Evolutionary conservation across 495 filamentous ascomycete genomes (phyloP).

Genomic region (Pseudoneurospora amorphoporcata): DNA sequence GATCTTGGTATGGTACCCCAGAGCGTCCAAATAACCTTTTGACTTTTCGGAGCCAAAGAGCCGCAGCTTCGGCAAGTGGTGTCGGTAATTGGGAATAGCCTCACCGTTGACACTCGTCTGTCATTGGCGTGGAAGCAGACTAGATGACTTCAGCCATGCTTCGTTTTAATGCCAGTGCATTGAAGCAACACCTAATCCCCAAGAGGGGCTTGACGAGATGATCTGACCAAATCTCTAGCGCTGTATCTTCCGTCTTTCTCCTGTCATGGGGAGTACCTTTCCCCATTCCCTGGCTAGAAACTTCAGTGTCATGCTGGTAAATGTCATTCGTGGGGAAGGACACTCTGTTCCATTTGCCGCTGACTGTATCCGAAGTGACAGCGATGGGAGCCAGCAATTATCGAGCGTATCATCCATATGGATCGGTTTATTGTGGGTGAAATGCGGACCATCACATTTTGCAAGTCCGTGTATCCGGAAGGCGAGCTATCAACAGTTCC

Average conservation of each 20-base stretch:
- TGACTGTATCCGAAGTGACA: background rate
- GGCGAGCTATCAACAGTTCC: background rate
- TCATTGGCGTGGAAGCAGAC: background rate
- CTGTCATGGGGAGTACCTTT: background rate
- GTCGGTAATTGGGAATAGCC: background rate
- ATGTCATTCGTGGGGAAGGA: background rate
- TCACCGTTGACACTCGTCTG: background rate
- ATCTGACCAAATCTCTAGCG: background rate
- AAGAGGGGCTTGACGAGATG: background rate
- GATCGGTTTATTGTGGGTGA: background rate
- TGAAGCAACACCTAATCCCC: background rate
- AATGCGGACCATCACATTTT: background rate
- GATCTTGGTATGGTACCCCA: background rate
- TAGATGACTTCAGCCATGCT: background rate
- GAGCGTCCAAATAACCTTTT: background rate
- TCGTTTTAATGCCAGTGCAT: background rate
- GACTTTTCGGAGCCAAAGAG: background rate
- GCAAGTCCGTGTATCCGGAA: background rate
- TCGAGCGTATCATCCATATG: background rate
- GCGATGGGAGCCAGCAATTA: background rate
- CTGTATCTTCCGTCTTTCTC: background rate
- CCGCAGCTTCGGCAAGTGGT: background rate
- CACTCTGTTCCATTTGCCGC: background rate
- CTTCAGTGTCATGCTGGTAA: background rate
- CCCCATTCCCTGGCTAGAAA: background rate